Evolutionary conservation across 176 grass and related monocot genomes (phyloP).

Genomic region (Pharus latifolius): DNA sequence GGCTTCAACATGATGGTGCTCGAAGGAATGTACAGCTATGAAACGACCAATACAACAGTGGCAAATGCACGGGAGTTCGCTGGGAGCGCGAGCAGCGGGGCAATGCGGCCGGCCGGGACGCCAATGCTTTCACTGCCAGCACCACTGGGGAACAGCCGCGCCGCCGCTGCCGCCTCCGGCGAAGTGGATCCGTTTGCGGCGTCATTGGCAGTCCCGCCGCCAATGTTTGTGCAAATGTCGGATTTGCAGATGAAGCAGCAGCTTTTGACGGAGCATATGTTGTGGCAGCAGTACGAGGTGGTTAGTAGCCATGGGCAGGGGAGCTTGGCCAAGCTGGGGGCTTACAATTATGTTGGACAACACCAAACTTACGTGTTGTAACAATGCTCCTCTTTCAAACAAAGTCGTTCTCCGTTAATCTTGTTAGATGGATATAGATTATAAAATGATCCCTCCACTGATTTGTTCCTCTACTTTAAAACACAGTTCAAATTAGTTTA

Average conservation of each 20-base stretch:
- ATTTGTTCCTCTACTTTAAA: no score
- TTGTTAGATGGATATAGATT: no score
- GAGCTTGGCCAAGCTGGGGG: conserved; percentile 7
- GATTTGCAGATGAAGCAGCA: conserved; percentile 49
- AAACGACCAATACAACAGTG: not conserved
- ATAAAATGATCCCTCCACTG: no score
- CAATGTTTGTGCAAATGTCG: conserved; percentile 56
- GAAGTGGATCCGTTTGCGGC: conserved; percentile 42
- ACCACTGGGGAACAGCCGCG: not conserved
- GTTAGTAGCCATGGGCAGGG: conserved; percentile 32
- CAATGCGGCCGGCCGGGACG: not conserved
- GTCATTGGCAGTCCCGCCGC: conserved; percentile 43
- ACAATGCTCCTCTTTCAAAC: no score
- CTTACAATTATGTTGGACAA: not conserved
- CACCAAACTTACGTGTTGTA: conserved; percentile 21
- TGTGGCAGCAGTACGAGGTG: conserved; percentile 39
- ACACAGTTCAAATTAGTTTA: no score
- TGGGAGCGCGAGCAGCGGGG: conserved; percentile 41
- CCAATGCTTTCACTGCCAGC: conserved; percentile 39
- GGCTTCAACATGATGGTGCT: conserved; percentile 37
- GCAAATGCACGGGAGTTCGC: not conserved
- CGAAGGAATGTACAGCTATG: conserved; percentile 27
- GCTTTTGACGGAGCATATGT: conserved; percentile 36
- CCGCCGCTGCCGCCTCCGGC: not conserved
- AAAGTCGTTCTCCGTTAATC: no score